Evolutionary conservation across 805 yeast genomes (phyloP), one percentile per base, ranked within the genome.

Genomic region (Saccharomycopsis oosterbeekiorum): DNA sequence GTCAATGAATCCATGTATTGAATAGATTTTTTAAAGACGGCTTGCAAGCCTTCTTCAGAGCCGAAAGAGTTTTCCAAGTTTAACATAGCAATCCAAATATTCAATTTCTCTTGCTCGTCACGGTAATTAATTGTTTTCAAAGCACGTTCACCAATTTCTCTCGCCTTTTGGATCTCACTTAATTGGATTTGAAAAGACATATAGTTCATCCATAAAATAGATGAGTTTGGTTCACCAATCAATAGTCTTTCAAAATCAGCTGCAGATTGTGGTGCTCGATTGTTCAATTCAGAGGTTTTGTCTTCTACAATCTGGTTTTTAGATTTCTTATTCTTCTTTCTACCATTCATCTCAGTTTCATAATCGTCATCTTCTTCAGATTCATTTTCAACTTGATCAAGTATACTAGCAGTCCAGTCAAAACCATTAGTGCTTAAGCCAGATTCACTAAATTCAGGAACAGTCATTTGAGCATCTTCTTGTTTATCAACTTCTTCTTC

Each of bases 131-230:
- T 96, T 5, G 94, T 86, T 76, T 89, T 89, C 70, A 94, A 80
- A 1, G 98, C 99, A 65, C 99, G 83, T 68, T 86, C 88, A 55
- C 89, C 97, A 68, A 94, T 84, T 71, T 89, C 96, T 68, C 99
- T 84, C 10, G 97, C 97, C 74, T 89, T 90, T 43, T 93, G 97
- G 62, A 91, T 77, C 73, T 94, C 99, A 76, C 97, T 88, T 65
- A 93, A 78, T 73, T 92, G 97, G 65, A 94, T 79, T 74, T 92
- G 97, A 86, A 93, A 94, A 3, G 98, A 92, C 97, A 94, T 94
- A 75, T 88, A 94, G 75, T 92, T 89, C 89, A 94, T 93, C 99
- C 99, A 94, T 61, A 90, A 74, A 41, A 92, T 82, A 1, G 99
- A 93, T 2, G 97, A 89, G 76, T 89, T 87, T 56, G 99, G 97